These are phyloP conservation scores for Cercophora sp. DNA, from an alignment of 495 filamentous ascomycete species.

Conservation along the genomic window DNA sequence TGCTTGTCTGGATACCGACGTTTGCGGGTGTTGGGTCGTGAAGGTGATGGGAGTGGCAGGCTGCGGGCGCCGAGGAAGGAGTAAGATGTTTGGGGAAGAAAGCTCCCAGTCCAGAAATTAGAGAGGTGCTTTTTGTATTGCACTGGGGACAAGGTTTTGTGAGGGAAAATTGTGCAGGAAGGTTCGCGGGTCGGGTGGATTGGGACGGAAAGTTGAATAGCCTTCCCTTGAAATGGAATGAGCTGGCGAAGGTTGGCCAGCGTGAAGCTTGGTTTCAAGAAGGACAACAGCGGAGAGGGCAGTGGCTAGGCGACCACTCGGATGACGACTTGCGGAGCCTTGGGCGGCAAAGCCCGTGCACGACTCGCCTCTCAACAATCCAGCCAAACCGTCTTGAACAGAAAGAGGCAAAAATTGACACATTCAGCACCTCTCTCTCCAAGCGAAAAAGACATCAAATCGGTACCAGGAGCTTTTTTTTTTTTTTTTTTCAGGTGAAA, in stretches of 20 bases:
- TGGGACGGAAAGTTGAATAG: too few relatives aligned
- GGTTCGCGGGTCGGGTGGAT: too few relatives aligned
- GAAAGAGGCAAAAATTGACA: too few relatives aligned
- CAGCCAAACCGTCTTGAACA: too few relatives aligned
- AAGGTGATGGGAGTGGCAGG: conserved; percentile 12
- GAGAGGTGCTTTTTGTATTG: background rate
- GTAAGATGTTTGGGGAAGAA: too few relatives aligned
- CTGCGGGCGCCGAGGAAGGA: background rate
- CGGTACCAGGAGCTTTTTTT: too few relatives aligned
- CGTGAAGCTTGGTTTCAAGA: conserved; percentile 15
- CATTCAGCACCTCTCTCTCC: too few relatives aligned
- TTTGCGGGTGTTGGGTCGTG: conserved; percentile 7
- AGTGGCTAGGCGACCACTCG: conserved; percentile 31
- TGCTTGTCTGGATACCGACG: conserved; percentile 17
- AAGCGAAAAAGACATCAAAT: too few relatives aligned
- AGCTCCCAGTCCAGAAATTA: conserved; percentile 1
- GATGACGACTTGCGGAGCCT: conserved; percentile 36
- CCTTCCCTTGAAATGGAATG: conserved; percentile 7
- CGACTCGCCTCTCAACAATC: too few relatives aligned
- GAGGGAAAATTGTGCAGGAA: conserved; percentile 1
- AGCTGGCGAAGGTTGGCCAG: conserved; percentile 11
- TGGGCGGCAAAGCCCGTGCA: conserved; percentile 35
- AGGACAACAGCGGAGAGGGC: conserved; percentile 20
- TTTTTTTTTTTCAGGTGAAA: too few relatives aligned
- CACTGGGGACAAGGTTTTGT: conserved; percentile 3